Evolutionary conservation across 441 rosid genomes (phyloP).

Genomic region (Pelargonium cotyledonis): DNA sequence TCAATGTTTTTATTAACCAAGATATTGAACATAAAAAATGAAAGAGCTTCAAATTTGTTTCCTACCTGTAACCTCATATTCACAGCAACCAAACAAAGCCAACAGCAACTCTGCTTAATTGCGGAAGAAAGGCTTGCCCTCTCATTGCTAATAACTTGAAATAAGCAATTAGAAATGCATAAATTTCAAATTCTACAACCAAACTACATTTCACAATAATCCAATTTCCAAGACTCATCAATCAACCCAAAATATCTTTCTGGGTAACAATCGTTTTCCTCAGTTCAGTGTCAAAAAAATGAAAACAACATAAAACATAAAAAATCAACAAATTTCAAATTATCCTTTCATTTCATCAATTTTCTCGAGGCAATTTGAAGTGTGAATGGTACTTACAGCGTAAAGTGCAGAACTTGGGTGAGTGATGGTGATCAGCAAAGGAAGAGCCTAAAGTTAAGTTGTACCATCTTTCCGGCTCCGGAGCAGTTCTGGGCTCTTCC

Average conservation of each 20-base stretch:
- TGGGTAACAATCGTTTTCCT: background rate
- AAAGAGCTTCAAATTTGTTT: too few relatives aligned
- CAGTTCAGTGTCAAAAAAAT: slow-evolving; percentile 3
- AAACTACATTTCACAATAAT: background rate
- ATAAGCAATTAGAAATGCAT: too few relatives aligned
- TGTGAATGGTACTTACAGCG: slow-evolving; percentile 29
- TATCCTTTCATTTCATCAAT: background rate
- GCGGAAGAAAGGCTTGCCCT: too few relatives aligned
- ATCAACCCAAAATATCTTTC: too few relatives aligned
- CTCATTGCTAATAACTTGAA: too few relatives aligned
- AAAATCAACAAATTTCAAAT: background rate
- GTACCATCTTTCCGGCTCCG: slow-evolving; percentile 44
- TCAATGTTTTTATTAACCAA: too few relatives aligned
- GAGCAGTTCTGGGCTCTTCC: slow-evolving; percentile 49
- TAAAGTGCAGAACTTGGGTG: slow-evolving; percentile 43
- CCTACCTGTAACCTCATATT: background rate
- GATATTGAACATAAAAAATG: too few relatives aligned
- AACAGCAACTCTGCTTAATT: too few relatives aligned
- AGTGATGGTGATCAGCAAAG: slow-evolving; percentile 27
- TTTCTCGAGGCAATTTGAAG: background rate
- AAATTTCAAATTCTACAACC: background rate
- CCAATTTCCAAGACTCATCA: too few relatives aligned
- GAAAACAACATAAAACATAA: background rate
- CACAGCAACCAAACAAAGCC: slow-evolving; percentile 11
- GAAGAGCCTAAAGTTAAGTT: slow-evolving; percentile 42